Percentiles rank a stretch among this genome's conserved stretches.
Evolutionary conservation across 164 flowering plant species (phyloP).

Genomic region (Euptelea pleiosperma): DNA sequence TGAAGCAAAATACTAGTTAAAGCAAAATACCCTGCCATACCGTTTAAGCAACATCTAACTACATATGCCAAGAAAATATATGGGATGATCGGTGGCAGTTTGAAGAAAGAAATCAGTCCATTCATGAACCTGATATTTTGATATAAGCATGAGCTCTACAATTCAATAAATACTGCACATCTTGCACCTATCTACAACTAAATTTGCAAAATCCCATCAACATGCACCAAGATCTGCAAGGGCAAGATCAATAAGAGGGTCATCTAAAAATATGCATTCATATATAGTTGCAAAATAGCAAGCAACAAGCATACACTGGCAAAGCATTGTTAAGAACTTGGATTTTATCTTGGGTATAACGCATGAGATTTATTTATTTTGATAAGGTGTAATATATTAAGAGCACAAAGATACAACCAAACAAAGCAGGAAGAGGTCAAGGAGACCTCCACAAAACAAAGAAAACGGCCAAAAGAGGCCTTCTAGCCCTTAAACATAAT

Average conservation of each 20-base stretch:
- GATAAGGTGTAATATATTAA: too few species aligned
- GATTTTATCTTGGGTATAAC: slow-evolving; percentile 39
- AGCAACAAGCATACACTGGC: slow-evolving; percentile 69
- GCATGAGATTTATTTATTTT: too few species aligned
- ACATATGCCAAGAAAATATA: slow-evolving; percentile 86
- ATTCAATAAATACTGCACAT: not conserved
- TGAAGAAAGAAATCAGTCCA: slow-evolving; percentile 81
- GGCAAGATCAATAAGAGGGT: slow-evolving; percentile 56
- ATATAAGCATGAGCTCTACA: not conserved
- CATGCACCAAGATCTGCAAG: slow-evolving; percentile 76
- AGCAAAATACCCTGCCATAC: slow-evolving; percentile 85
- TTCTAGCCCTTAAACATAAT: too few species aligned
- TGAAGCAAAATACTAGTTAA: too few species aligned
- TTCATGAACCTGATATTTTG: slow-evolving; percentile 34
- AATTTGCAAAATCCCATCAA: slow-evolving; percentile 14
- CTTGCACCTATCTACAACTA: slow-evolving; percentile 2
- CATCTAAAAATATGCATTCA: slow-evolving; percentile 59
- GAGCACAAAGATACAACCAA: too few species aligned
- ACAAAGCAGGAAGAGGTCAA: too few species aligned
- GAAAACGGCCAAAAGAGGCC: too few species aligned
- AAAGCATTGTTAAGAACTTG: slow-evolving; percentile 58
- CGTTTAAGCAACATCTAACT: slow-evolving; percentile 84
- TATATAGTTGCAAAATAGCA: slow-evolving; percentile 60
- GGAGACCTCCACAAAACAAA: too few species aligned
- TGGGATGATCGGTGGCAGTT: slow-evolving; percentile 76